Conservation (phyloP, 371 early-diverging fungal species). For the Mucor saturninus region DNA sequence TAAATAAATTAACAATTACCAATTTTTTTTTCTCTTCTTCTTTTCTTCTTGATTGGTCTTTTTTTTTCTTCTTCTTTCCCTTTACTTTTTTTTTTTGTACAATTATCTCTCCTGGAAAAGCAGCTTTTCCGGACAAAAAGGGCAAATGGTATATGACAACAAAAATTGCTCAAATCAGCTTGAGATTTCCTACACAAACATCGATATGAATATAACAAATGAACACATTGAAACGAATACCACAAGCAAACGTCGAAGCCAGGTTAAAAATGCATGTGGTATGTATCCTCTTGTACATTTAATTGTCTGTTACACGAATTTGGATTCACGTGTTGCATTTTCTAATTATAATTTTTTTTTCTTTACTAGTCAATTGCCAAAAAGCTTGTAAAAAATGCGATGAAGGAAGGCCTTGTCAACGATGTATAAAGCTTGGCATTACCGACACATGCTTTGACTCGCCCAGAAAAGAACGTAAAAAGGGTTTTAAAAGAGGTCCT, state of each 20-base stretch:
- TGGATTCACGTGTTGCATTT: constrained; percentile 1
- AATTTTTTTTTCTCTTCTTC: not conserved
- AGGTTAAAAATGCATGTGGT: constrained; percentile 58
- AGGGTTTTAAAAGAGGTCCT: constrained; percentile 85
- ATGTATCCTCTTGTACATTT: constrained; percentile 21
- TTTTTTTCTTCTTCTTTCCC: not conserved
- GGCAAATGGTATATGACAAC: not conserved
- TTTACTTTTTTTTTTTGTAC: not conserved
- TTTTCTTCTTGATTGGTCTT: not conserved
- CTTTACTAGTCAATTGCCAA: constrained; percentile 77
- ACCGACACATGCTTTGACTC: constrained; percentile 80
- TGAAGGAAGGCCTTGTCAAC: constrained; percentile 83
- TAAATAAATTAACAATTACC: not conserved
- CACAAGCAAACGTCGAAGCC: constrained; percentile 33
- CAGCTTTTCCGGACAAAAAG: not conserved
- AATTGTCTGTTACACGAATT: constrained; percentile 3
- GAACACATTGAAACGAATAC: not conserved
- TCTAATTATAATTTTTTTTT: not conserved
- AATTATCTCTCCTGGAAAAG: not conserved
- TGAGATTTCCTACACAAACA: not conserved
- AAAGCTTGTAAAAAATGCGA: constrained; percentile 94
- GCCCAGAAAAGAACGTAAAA: constrained; percentile 82
- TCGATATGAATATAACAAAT: not conserved
- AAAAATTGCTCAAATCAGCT: not conserved
- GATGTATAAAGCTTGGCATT: constrained; percentile 82